phyloP scores from a whole-genome alignment of 805 yeast species.

The Candida adriatica region DNA sequence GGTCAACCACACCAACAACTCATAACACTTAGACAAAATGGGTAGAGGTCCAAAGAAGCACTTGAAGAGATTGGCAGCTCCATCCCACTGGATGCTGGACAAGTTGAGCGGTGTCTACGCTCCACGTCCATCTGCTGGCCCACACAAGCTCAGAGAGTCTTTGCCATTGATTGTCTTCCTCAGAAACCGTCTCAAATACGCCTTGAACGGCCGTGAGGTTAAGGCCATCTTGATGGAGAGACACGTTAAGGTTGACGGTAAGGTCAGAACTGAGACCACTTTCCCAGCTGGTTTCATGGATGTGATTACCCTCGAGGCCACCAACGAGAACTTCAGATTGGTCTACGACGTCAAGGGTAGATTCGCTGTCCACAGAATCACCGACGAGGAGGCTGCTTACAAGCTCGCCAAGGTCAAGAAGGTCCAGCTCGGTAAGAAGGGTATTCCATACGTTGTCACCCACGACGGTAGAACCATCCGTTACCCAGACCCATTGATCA shows the following conservation, averaged over 20 bases:
- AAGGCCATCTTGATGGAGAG: constrained; percentile 98
- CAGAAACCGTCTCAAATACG: constrained; percentile 98
- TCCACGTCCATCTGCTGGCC: constrained; percentile 99
- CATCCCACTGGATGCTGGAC: constrained; percentile 99
- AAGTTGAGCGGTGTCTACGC: constrained; percentile 99
- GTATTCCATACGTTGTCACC: constrained; percentile 96
- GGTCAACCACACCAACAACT: no score
- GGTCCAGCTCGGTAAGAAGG: constrained; percentile 97
- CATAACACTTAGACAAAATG: constrained; percentile 20
- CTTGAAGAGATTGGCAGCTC: constrained; percentile 99
- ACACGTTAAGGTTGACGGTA: constrained; percentile 97
- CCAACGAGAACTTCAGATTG: constrained; percentile 99
- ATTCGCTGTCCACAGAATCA: constrained; percentile 99
- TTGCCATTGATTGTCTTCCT: constrained; percentile 94
- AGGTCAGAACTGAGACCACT: constrained; percentile 98
- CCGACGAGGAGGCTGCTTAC: constrained; percentile 97
- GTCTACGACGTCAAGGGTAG: constrained; percentile 98
- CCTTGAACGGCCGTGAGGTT: constrained; percentile 98
- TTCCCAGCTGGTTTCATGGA: constrained; percentile 99
- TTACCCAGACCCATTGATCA: constrained; percentile 97
- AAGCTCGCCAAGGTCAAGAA: constrained; percentile 97
- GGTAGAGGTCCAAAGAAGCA: constrained; percentile 71
- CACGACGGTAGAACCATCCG: constrained; percentile 99
- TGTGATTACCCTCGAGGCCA: constrained; percentile 93
- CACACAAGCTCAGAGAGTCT: constrained; percentile 98